A percentile compares a stretch with the other conserved stretches of the same genome.
These are phyloP conservation scores for Fusarium succisae DNA, from an alignment of 2,329 filamentous ascomycete genomes.

Conservation along the genomic window DNA sequence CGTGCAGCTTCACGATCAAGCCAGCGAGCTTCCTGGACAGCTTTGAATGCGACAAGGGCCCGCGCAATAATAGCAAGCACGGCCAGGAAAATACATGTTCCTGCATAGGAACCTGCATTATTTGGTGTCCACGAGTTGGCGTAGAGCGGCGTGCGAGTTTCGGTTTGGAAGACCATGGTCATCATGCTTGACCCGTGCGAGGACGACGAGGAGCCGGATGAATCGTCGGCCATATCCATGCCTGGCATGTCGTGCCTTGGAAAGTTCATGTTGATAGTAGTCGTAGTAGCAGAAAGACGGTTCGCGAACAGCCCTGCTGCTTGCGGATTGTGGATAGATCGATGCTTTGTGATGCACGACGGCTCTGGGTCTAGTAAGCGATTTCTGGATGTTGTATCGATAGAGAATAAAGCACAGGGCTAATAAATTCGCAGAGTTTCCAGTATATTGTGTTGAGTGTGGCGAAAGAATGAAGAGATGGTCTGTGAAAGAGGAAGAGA, in stretches of 20 bases:
- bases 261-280: conserved; percentile 28
- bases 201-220: conserved; percentile 22
- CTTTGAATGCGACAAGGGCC: conserved; percentile 76
- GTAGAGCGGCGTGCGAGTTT: conserved; percentile 60
- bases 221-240: conserved; percentile 30
- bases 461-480: neutral
- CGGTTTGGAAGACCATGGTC: conserved; percentile 69
- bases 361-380: neutral
- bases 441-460: neutral
- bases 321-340: neutral
- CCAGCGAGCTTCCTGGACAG: conserved; percentile 71
- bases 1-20: conserved; percentile 75
- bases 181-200: conserved; percentile 45
- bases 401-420: neutral
- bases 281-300: neutral
- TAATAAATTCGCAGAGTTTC: neutral
- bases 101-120: conserved; percentile 78
- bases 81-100: conserved; percentile 91
- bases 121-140: conserved; percentile 78
- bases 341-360: neutral
- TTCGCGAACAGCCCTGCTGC: neutral
- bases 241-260: conserved; percentile 41
- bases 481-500: neutral
- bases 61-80: conserved; percentile 77
- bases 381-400: neutral